Base-by-base conservation (phyloP, 306 rosid species). In the Trichosanthes truncata region DNA sequence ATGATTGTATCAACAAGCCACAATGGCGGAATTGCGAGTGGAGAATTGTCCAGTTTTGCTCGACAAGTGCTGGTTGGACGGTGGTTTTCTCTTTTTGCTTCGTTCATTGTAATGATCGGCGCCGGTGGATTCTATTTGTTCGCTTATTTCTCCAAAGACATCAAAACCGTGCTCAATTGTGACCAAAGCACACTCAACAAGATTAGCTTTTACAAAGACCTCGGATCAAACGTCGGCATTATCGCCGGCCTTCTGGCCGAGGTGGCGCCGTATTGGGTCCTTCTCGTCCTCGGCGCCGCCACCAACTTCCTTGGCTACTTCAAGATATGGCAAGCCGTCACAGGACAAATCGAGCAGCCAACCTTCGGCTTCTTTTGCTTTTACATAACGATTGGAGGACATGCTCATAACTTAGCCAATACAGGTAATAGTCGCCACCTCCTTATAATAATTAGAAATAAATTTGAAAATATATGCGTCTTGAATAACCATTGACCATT, bases 191-290 rank as follows among this genome's bases (percentile, higher is more conserved):
- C 76, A 5, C 76, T 83, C 26, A 83, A 79, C 52, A 1, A 35
- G 20, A 1, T 86, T 6, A 74, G 85, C 7, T 86, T 86, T 78
- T 81, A 71, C 83, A 86, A 86, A 63, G 87, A 86, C 9, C 74
- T 86, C 4, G 89, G 89, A 67, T 81, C 82, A 7, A 83, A 86
- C 43, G 40, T 86, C 25, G 89, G 80, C 3, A 51, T 86, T 51
- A 13, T 83, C 4, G 13, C 87, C 15, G 85, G 82, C n/a, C 80
- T 86, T 2, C 20, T 86, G 4, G 80, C 82, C 3, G 87, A 84
- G 51, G 77, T 83, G 11, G 59, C 38, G 0, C 77, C 77, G 4
- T 0, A 55, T 41, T 86, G 87, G 89, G 18, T 76, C n/a, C 68
- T 81, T 21, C 85, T 86, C 11, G 10, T 86, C 1, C 10, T 86